Conservation (phyloP, 2,329 filamentous ascomycete species). For the Chrysoporthe cubensis region DNA sequence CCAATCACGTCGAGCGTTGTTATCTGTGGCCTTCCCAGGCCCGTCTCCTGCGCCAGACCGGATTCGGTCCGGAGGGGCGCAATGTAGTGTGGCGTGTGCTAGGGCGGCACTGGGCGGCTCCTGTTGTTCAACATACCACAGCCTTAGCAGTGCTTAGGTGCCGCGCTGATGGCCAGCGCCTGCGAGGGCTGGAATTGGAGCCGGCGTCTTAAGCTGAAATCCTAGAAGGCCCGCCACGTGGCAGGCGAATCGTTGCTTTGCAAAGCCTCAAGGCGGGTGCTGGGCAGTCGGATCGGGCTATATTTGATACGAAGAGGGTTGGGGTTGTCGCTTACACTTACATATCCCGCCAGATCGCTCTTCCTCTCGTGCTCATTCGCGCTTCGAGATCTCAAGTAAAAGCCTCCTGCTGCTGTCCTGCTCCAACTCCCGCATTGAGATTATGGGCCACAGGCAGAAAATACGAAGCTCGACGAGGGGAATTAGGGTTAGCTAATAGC, state of each 20-base stretch:
- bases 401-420: too few relatives aligned
- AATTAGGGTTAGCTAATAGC: too few relatives aligned
- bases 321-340: background rate
- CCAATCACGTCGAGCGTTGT: slow-evolving; percentile 13
- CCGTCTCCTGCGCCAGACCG: slow-evolving; percentile 1
- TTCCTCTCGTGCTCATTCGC: too few relatives aligned
- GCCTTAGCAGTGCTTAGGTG: too few relatives aligned
- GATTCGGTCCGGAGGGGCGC: slow-evolving; percentile 1
- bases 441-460: too few relatives aligned
- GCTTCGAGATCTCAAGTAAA: too few relatives aligned
- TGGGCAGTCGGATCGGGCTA: background rate
- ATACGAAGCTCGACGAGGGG: too few relatives aligned
- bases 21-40: slow-evolving; percentile 8
- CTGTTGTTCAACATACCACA: too few relatives aligned
- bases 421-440: too few relatives aligned
- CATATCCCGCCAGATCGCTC: too few relatives aligned
- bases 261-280: background rate
- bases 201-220: background rate
- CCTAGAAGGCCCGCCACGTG: background rate
- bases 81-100: slow-evolving; percentile 2
- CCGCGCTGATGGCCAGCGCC: background rate
- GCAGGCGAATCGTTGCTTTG: background rate
- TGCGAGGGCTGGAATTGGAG: background rate
- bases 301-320: background rate
- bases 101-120: background rate